Conservation (phyloP, 1,139 yeast species). For the Hyphopichia wangnamkhiaoensis region DNA sequence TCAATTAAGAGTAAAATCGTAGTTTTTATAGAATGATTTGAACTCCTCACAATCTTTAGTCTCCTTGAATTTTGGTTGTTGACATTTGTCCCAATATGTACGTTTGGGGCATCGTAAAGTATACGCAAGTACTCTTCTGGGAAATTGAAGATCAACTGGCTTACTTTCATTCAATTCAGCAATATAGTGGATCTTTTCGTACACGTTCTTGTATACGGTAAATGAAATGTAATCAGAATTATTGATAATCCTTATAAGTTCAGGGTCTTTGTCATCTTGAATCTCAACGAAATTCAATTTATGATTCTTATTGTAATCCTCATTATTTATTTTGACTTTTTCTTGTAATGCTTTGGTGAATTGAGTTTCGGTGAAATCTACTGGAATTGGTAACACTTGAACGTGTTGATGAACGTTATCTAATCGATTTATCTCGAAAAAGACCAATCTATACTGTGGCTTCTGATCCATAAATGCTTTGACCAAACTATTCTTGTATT, state of each 20-base stretch:
- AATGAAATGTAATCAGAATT: slow-evolving; percentile 43
- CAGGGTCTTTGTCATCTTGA: slow-evolving; percentile 21
- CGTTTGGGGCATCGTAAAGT: slow-evolving; percentile 61
- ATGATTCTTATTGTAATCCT: slow-evolving; percentile 44
- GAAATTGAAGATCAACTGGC: slow-evolving; percentile 70
- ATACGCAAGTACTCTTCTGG: slow-evolving; percentile 71
- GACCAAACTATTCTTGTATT: slow-evolving; percentile 47
- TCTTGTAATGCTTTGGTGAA: slow-evolving; percentile 37
- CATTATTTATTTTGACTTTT: slow-evolving; percentile 50
- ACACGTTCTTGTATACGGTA: slow-evolving; percentile 23
- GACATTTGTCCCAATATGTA: slow-evolving; percentile 72
- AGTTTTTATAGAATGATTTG: slow-evolving; percentile 48
- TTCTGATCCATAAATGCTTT: slow-evolving; percentile 40
- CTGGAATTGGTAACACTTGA: slow-evolving; percentile 63
- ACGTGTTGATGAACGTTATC: slow-evolving; percentile 65
- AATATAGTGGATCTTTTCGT: slow-evolving; percentile 18
- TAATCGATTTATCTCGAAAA: slow-evolving; percentile 61
- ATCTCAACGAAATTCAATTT: slow-evolving; percentile 40
- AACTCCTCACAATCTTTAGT: slow-evolving; percentile 60
- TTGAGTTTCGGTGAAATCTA: slow-evolving; percentile 31
- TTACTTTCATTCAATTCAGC: slow-evolving; percentile 26
- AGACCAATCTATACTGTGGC: slow-evolving; percentile 46
- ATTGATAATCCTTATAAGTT: slow-evolving; percentile 26
- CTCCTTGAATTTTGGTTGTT: slow-evolving; percentile 60
- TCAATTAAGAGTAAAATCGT: slow-evolving; percentile 44